Evolutionary conservation across 345 rosid genomes (phyloP).

Genomic region (Dimocarpus longan): DNA sequence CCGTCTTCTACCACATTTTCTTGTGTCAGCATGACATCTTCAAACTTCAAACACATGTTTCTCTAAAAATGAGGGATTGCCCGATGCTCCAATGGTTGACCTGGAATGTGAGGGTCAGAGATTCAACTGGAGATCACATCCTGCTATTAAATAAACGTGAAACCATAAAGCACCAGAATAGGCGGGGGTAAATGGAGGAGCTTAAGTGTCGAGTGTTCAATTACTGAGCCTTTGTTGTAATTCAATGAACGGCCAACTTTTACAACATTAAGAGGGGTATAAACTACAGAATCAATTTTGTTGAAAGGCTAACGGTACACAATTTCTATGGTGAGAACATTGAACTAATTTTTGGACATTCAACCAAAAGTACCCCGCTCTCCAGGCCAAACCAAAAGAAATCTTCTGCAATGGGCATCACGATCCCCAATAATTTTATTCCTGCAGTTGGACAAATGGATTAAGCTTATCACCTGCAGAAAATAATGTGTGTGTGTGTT

Average conservation of each 20-base stretch:
- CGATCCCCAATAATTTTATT: background rate
- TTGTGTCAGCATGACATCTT: no score
- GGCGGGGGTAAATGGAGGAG: background rate
- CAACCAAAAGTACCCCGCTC: background rate
- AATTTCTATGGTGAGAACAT: background rate
- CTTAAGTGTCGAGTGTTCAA: background rate
- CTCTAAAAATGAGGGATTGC: background rate
- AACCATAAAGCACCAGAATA: background rate
- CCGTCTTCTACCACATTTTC: no score
- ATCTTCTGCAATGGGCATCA: background rate
- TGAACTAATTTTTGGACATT: background rate
- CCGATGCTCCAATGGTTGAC: background rate
- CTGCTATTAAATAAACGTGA: background rate
- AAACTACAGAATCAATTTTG: background rate
- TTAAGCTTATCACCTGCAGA: background rate
- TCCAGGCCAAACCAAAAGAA: background rate
- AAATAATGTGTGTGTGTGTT: background rate
- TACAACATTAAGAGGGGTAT: background rate
- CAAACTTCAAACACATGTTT: background rate
- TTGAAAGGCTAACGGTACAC: background rate
- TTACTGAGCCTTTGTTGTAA: background rate
- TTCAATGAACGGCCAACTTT: background rate
- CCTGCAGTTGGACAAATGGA: conserved; percentile 13
- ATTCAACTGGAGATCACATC: background rate
- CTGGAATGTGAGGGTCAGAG: background rate